Base-by-base conservation (phyloP, 345 rosid genomes). In the Linum usitatissimum region DNA sequence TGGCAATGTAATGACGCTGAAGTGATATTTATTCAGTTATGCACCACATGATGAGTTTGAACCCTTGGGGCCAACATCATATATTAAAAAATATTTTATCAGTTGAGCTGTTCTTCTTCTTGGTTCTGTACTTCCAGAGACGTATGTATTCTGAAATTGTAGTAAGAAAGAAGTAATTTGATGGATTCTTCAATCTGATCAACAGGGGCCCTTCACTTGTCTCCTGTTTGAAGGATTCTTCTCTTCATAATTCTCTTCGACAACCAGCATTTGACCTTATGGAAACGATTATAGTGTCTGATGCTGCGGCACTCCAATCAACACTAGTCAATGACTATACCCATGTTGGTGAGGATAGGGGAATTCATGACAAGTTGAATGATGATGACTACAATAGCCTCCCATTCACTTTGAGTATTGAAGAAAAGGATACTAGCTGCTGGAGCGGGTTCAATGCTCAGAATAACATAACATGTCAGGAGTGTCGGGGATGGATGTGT, bases 221-320 rank as follows among this genome's bases (percentile, higher is more conserved):
- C 75, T 80, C 94, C 60, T 86, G 84, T 63, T 72, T 83, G 75
- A 90, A 79, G 77, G 99, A 93, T 84, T 73, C 86, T 72, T 83
- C 96, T 18, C 96, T 93, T 70, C 91, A 93, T 73, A 78, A 74
- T 71, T 86, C 99, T 54, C 77, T 93, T 65, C 82, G 90, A 63
- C 96, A 86, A 69, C 97, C 99, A 78, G 99, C 99, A 39, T 73
- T 90, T 78, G 94, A 90, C 81, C 97, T 90, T 53, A 70, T 93
- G 39, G 87, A 86, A 78, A 74, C 84, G 53, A 80, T 90, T 67
- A 18, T 93, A 55, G 97, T 87, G 60, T 87, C 97, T 77, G 99
- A 93, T 84, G 86, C 96, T 66, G 78, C 96, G 51, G 88, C 90
- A 61, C 66, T 93, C 68, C 70, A 79, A 65, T 69, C 86, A 65